Evolutionary conservation across 768 basidiomycete species (phyloP).

Genomic region (Lactarius akahatsu): DNA sequence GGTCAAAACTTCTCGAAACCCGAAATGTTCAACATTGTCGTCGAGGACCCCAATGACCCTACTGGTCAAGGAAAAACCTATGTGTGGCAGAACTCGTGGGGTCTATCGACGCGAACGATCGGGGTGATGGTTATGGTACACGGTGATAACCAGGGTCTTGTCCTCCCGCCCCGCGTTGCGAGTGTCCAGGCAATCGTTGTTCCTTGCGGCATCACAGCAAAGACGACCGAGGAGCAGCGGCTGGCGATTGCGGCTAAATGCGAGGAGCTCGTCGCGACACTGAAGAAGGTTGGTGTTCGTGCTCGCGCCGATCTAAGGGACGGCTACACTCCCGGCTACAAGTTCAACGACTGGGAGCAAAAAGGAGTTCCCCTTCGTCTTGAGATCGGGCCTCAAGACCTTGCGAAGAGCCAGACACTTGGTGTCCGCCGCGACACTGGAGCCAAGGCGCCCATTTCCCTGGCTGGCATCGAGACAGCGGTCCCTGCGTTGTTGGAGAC

Average conservation of each 20-base stretch:
- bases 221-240: slow-evolving; percentile 67
- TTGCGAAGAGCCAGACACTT: slow-evolving; percentile 77
- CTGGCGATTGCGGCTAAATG: slow-evolving; percentile 73
- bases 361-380: slow-evolving; percentile 98
- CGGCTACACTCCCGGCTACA: slow-evolving; percentile 97
- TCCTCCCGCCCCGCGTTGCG: slow-evolving; percentile 97
- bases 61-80: slow-evolving; percentile 66
- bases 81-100: slow-evolving; percentile 99
- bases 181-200: slow-evolving; percentile 87
- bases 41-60: slow-evolving; percentile 87
- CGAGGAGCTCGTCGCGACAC: slow-evolving; percentile 67
- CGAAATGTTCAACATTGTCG: slow-evolving; percentile 97
- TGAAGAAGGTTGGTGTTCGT: slow-evolving; percentile 72
- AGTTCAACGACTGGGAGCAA: slow-evolving; percentile 99
- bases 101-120: slow-evolving; percentile 91
- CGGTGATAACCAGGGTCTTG: slow-evolving; percentile 95
- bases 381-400: slow-evolving; percentile 93
- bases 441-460: slow-evolving; percentile 55
- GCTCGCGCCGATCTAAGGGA: slow-evolving; percentile 92
- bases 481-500: slow-evolving; percentile 72
- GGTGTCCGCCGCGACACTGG: slow-evolving; percentile 81
- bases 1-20: slow-evolving; percentile 97
- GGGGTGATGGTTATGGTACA: slow-evolving; percentile 99
- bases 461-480: slow-evolving; percentile 46
- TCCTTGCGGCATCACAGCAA: slow-evolving; percentile 92